Conservation (phyloP, 1,284 basidiomycete genomes). For the Boletus semigastroideus region DNA sequence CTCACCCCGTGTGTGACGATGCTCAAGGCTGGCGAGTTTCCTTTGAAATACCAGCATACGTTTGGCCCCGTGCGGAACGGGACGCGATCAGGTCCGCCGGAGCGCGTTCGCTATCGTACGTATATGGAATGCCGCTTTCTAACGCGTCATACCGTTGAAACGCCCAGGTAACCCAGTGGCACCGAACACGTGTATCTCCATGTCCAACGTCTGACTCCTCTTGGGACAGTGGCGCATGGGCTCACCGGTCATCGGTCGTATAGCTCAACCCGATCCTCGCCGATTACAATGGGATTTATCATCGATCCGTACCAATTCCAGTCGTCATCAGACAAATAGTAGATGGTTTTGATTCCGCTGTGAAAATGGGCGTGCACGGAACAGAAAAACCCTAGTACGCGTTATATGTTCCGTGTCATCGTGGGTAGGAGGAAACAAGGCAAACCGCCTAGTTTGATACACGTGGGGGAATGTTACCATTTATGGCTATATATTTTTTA, state of each 20-base stretch:
- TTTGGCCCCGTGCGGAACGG: slow-evolving; percentile 1
- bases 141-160: background rate
- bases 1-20: background rate
- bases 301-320: background rate
- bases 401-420: background rate
- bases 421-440: background rate
- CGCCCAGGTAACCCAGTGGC: background rate
- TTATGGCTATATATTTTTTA: background rate
- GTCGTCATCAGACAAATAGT: slow-evolving; percentile 26
- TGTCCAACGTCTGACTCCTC: background rate
- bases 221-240: background rate
- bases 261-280: slow-evolving; percentile 9
- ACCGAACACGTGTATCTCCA: slow-evolving; percentile 12
- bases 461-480: slow-evolving; percentile 1
- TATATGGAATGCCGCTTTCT: background rate
- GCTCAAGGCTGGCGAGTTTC: background rate
- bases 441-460: background rate
- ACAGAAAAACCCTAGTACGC: background rate
- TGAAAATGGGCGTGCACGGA: slow-evolving; percentile 8
- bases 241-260: background rate
- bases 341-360: slow-evolving; percentile 13
- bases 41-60: background rate
- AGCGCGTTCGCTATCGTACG: background rate
- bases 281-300: slow-evolving; percentile 7
- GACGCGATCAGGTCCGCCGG: slow-evolving; percentile 8